Base-by-base conservation (phyloP, 1,284 basidiomycete genomes). In the Ganoderma boninense region DNA sequence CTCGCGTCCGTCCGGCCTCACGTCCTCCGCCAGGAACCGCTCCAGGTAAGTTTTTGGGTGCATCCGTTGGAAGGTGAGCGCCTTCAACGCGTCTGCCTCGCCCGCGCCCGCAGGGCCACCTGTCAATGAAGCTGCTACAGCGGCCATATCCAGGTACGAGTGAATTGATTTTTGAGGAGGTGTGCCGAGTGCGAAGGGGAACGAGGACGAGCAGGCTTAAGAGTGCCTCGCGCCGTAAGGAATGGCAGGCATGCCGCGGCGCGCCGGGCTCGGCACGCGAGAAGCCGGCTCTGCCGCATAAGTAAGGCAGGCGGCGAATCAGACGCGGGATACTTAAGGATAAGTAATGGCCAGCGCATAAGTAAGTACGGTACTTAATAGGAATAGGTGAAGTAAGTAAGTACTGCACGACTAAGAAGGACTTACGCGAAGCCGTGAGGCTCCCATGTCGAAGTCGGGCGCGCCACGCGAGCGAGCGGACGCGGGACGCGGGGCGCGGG, bases 1-100 rank as follows among this genome's bases (percentile, higher is more conserved):
- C n/a, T 83, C 82, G 26, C 95, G 84, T 11, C 94, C 94, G 79
- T 97, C 95, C 0, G 94, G 93, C 59, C 95, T 81, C 62, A 92
- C 85, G 1, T 88, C 85, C 77, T 95, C 90, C 8, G 86, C 83
- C 26, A 96, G 80, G 79, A 95, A 97, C 35, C 92, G 87, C 76
- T 94, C 90, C 61, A 96, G 87, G 79, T 96, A 97, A 29, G 90
- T 87, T 57, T 87, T 87, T 0, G 95, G 95, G 77, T 96, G 94
- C 0, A 97, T 85, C 5, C 94, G 89, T 78, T 95, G 92, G 82
- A 95, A 97, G 13, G 92, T 90, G 1, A 89, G 86, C 0, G 92
- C 91, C 77, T 89, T 89, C 54, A 89, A 82, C 20, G 78, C 74
- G 54, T 79, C 79, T 57, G 72, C 68, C 59, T 76, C 77, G 35